Conservation (phyloP, 192 early-diverging fungal genomes). For the Linnemannia elongata region DNA sequence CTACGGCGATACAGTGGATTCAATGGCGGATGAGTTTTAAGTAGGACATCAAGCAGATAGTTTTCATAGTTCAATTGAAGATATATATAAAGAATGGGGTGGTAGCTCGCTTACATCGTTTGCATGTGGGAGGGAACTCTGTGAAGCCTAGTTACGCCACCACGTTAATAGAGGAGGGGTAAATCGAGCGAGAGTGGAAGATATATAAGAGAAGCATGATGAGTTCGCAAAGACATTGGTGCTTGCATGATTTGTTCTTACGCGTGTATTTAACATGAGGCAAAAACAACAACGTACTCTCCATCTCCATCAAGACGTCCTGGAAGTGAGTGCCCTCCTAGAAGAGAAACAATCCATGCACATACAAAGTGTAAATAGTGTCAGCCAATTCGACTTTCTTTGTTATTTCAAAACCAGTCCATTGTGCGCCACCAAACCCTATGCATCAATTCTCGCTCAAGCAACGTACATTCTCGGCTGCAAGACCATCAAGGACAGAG, state of each 20-base stretch:
- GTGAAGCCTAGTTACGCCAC: constrained; percentile 13
- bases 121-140: constrained; percentile 21
- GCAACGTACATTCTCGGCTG: constrained; percentile 13
- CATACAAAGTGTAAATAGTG: neutral
- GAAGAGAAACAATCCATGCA: neutral
- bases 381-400: neutral
- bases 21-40: neutral
- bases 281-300: constrained; percentile 42
- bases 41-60: neutral
- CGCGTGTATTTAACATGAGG: neutral
- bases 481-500: constrained; percentile 44
- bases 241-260: neutral
- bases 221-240: neutral
- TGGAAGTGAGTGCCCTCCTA: constrained; percentile 51
- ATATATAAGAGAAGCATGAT: neutral
- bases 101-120: constrained; percentile 16
- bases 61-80: neutral
- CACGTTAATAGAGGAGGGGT: neutral
- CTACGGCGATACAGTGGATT: constrained; percentile 12
- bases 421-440: neutral
- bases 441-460: neutral
- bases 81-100: neutral
- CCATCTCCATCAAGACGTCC: constrained; percentile 61
- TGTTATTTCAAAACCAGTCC: neutral
- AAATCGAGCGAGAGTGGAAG: neutral